Conservation (phyloP, 108 stramenopile species). For the Conticribra weissflogii region DNA sequence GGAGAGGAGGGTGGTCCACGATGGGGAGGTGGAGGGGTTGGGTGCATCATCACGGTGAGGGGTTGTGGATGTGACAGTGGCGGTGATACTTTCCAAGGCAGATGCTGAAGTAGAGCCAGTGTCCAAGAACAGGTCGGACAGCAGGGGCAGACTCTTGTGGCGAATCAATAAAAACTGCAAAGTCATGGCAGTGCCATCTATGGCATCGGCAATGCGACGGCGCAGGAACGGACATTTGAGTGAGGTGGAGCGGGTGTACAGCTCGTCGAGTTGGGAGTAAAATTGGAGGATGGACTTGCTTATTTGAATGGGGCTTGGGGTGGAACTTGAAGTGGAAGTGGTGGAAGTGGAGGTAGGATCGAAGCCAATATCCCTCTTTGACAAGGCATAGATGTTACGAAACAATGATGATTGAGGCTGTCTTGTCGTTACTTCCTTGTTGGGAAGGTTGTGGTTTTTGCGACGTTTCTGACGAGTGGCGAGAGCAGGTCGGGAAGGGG, state of each 20-base stretch:
- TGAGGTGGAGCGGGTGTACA: conserved; percentile 60
- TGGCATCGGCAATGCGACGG: conserved; percentile 68
- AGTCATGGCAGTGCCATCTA: conserved; percentile 66
- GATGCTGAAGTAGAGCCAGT: not conserved
- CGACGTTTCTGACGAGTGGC: too few relatives aligned
- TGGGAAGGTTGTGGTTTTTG: too few relatives aligned
- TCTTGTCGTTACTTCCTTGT: too few relatives aligned
- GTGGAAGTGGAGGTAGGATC: too few relatives aligned
- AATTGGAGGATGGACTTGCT: conserved; percentile 12
- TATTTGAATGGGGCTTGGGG: not conserved
- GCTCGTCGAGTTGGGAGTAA: conserved; percentile 27
- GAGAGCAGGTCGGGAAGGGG: too few relatives aligned
- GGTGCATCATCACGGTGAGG: too few relatives aligned
- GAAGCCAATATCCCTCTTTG: too few relatives aligned
- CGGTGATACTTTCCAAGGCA: not conserved
- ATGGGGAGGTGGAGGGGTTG: not conserved
- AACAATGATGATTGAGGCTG: too few relatives aligned
- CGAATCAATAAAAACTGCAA: conserved; percentile 70
- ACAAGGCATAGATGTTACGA: too few relatives aligned
- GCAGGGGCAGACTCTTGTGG: conserved; percentile 55
- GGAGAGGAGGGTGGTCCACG: not conserved
- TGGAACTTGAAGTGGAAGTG: not conserved
- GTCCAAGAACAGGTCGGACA: conserved; percentile 28
- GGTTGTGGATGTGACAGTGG: too few relatives aligned
- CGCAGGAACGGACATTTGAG: conserved; percentile 84